These are phyloP conservation scores for Pistacia atlantica DNA, from an alignment of 345 rosid genomes.

Conservation along the genomic window DNA sequence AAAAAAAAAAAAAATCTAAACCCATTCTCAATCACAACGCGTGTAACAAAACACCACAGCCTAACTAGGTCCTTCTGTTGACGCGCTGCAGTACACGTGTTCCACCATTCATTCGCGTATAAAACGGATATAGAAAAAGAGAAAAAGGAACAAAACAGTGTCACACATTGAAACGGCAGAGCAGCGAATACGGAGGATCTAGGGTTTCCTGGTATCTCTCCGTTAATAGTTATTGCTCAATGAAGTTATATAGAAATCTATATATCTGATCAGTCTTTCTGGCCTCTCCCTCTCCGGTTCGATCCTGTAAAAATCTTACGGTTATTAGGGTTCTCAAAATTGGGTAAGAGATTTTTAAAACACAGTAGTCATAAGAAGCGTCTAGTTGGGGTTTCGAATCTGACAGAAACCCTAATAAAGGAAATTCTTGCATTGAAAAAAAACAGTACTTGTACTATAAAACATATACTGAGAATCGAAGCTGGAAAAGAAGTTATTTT, in stretches of 20 bases:
- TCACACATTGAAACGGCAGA: slow-evolving; percentile 25
- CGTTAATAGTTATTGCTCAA: neutral
- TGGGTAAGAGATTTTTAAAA: slow-evolving; percentile 14
- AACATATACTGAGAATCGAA: slow-evolving; percentile 32
- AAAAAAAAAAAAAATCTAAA: too few relatives aligned
- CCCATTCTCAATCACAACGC: slow-evolving; percentile 22
- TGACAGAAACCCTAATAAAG: neutral
- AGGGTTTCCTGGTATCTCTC: slow-evolving; percentile 64
- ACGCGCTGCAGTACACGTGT: slow-evolving; percentile 16
- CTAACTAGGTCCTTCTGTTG: neutral
- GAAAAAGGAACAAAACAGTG: neutral
- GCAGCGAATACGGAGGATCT: slow-evolving; percentile 48
- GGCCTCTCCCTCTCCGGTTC: neutral
- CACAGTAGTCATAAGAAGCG: neutral
- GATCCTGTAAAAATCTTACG: neutral
- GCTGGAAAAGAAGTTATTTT: slow-evolving; percentile 24
- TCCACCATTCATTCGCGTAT: neutral
- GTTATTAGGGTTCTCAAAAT: slow-evolving; percentile 32
- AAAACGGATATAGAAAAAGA: neutral
- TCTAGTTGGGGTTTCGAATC: slow-evolving; percentile 32
- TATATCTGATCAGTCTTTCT: slow-evolving; percentile 10
- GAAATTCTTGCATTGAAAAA: slow-evolving; percentile 1
- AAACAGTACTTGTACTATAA: neutral
- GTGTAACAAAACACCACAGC: slow-evolving; percentile 8
- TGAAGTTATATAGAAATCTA: slow-evolving; percentile 3